phyloP scores from a whole-genome alignment of 768 basidiomycete species.

The Boletus bicolor region DNA sequence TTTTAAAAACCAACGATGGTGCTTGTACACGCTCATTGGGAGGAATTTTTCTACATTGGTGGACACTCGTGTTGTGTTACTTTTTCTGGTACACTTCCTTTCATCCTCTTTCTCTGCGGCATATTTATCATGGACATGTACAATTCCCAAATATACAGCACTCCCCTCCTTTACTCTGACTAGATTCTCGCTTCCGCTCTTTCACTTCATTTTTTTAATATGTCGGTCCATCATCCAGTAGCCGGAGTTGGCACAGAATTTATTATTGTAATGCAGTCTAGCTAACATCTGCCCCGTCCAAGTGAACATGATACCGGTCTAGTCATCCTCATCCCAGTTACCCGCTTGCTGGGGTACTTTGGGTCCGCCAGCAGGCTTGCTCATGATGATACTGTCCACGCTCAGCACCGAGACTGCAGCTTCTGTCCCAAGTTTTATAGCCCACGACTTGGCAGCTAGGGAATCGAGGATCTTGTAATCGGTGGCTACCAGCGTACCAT shows the following conservation, averaged over 20 bases:
- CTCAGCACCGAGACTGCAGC: constrained; percentile 87
- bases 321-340: constrained; percentile 79
- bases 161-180: constrained; percentile 4
- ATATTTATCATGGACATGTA: constrained; percentile 36
- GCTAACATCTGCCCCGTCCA: constrained; percentile 9
- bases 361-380: constrained; percentile 87
- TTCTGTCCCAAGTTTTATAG: constrained; percentile 85
- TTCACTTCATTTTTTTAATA: neutral
- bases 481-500: constrained; percentile 67
- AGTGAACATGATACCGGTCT: constrained; percentile 17
- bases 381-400: constrained; percentile 98
- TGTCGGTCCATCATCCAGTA: constrained; percentile 15
- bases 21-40: constrained; percentile 8
- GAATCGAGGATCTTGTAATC: constrained; percentile 77
- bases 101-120: constrained; percentile 3
- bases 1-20: neutral
- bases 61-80: constrained; percentile 28
- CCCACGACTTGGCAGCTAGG: constrained; percentile 89
- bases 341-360: constrained; percentile 84
- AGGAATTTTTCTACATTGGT: constrained; percentile 8
- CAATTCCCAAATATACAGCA: constrained; percentile 13
- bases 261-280: constrained; percentile 30
- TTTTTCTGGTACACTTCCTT: constrained; percentile 5
- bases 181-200: neutral
- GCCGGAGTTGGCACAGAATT: constrained; percentile 22